A percentile compares a stretch with the other conserved stretches of the same genome.
Conservation (phyloP, 345 rosid species). For the Excoecaria cochinchinensis region DNA sequence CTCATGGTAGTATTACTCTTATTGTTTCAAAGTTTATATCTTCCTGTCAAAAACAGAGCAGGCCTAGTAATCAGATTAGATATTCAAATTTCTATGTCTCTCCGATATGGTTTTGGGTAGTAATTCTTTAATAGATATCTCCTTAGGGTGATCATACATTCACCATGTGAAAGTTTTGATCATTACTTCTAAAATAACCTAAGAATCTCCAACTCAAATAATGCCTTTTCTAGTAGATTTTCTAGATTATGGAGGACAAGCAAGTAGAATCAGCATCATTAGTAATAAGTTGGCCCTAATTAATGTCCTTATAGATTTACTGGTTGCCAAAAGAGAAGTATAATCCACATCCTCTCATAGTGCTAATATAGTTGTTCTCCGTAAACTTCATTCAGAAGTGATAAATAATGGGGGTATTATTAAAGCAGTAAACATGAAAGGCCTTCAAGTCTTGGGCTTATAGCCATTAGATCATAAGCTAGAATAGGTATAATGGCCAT, state of each 20-base stretch:
- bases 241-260: background rate
- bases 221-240: background rate
- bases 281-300: background rate
- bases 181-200: background rate
- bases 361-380: background rate
- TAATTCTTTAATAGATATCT: background rate
- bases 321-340: background rate
- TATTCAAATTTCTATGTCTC: background rate
- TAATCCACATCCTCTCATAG: background rate
- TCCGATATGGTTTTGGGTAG: background rate
- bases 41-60: background rate
- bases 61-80: background rate
- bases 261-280: background rate
- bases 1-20: conserved; percentile 50
- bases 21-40: background rate
- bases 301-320: background rate
- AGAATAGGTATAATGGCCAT: too few species aligned
- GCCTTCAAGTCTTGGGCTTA: background rate
- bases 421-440: background rate
- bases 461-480: background rate
- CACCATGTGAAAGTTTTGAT: background rate
- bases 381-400: background rate
- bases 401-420: too few species aligned
- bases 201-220: background rate
- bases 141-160: background rate